phyloP scores from a whole-genome alignment of 1,284 basidiomycete genomes.

The Marasmius oreades region DNA sequence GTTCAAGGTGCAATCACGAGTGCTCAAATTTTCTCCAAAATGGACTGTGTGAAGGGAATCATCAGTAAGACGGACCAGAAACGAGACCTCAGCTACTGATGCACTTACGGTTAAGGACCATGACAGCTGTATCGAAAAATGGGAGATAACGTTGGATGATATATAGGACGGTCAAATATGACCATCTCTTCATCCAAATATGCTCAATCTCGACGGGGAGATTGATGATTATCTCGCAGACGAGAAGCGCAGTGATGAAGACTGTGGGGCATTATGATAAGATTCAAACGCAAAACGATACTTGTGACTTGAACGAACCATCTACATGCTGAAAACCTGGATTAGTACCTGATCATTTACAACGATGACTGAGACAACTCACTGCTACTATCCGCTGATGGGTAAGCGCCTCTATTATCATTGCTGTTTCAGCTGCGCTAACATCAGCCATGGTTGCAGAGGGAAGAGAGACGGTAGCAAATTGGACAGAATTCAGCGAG shows the following conservation, averaged over 20 bases:
- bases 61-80: neutral
- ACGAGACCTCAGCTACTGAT: neutral
- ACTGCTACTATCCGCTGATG: neutral
- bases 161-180: neutral
- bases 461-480: too few species aligned
- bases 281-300: too few species aligned
- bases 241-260: neutral
- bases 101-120: neutral
- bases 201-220: neutral
- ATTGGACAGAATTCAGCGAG: too few species aligned
- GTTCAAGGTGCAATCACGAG: neutral
- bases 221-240: neutral
- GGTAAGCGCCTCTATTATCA: neutral
- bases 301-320: neutral
- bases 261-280: neutral
- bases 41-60: neutral
- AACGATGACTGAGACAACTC: neutral
- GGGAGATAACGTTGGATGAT: neutral
- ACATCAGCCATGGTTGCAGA: too few species aligned
- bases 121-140: neutral
- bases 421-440: too few species aligned
- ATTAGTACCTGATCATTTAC: neutral
- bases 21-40: neutral
- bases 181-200: neutral
- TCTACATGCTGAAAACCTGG: neutral